A percentile compares a stretch with the other conserved stretches of the same genome.
Conservation (phyloP, 805 yeast genomes). For the Starmerella cellae region DNA sequence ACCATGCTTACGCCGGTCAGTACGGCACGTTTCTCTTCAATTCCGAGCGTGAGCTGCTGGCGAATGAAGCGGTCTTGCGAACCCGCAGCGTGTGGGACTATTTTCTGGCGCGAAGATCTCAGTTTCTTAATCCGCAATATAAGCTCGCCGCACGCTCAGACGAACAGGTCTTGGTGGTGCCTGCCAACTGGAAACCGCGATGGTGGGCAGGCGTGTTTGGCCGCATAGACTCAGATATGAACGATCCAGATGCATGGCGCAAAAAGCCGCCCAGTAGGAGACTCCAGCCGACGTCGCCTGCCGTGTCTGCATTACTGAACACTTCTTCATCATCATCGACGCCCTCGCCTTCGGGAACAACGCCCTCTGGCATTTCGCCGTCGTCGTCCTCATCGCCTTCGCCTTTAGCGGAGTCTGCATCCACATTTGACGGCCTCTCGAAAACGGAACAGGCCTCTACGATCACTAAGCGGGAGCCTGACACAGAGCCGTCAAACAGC, state of each 20-base stretch:
- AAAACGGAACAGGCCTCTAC: too few species aligned
- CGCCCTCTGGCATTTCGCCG: background rate
- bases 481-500: too few species aligned
- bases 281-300: background rate
- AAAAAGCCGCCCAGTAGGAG: background rate
- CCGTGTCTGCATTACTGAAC: background rate
- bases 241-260: slow-evolving; percentile 27
- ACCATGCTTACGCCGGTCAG: slow-evolving; percentile 86
- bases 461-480: too few species aligned
- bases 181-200: slow-evolving; percentile 24
- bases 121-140: slow-evolving; percentile 49
- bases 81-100: slow-evolving; percentile 91
- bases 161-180: slow-evolving; percentile 17
- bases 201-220: slow-evolving; percentile 91
- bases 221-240: slow-evolving; percentile 55
- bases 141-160: slow-evolving; percentile 10
- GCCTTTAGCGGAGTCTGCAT: background rate
- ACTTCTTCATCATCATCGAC: background rate
- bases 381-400: background rate
- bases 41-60: slow-evolving; percentile 49
- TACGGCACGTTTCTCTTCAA: slow-evolving; percentile 82
- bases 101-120: slow-evolving; percentile 58
- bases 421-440: background rate
- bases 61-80: slow-evolving; percentile 31
- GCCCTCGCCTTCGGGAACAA: background rate